These are phyloP conservation scores for Gonapodya prolifera DNA, from an alignment of 192 early-diverging fungal species.

Conservation along the genomic window DNA sequence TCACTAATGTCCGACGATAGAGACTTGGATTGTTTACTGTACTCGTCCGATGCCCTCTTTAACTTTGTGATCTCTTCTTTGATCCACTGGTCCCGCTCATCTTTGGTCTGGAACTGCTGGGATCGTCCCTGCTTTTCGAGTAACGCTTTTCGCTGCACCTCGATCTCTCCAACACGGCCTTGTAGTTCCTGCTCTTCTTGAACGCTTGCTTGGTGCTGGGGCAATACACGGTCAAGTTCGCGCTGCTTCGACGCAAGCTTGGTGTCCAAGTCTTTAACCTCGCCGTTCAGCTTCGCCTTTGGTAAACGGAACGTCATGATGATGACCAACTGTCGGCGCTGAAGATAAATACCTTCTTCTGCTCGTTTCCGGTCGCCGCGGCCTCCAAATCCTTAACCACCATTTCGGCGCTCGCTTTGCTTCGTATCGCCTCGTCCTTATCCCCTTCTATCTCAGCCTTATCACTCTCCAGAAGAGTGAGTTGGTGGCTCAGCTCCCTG, in stretches of 20 bases:
- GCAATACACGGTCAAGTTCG: constrained; percentile 48
- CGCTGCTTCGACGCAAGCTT: constrained; percentile 49
- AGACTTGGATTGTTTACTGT: constrained; percentile 35
- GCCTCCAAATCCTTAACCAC: constrained; percentile 72
- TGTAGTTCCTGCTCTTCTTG: constrained; percentile 39
- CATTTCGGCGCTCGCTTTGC: constrained; percentile 65
- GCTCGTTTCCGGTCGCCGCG: constrained; percentile 10
- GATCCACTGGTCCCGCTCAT: constrained; percentile 70
- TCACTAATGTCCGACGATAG: constrained; percentile 23
- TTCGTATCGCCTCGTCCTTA: constrained; percentile 40
- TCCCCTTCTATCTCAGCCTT: constrained; percentile 17
- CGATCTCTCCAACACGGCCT: constrained; percentile 49
- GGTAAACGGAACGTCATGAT: not conserved
- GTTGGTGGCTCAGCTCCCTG: constrained; percentile 41
- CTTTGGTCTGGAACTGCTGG: constrained; percentile 57
- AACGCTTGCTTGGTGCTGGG: constrained; percentile 48
- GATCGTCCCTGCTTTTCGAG: constrained; percentile 76
- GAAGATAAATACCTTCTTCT: not conserved
- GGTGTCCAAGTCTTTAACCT: constrained; percentile 26
- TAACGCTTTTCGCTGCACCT: constrained; percentile 62
- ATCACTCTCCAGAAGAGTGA: constrained; percentile 54
- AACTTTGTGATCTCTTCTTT: constrained; percentile 54
- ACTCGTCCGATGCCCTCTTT: constrained; percentile 29
- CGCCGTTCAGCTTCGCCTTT: not conserved
- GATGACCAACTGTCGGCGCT: too few species aligned